A percentile compares a stretch with the other conserved stretches of the same genome.
Conservation (phyloP, 1,139 yeast genomes). For the Magnusiomyces fungicola region DNA sequence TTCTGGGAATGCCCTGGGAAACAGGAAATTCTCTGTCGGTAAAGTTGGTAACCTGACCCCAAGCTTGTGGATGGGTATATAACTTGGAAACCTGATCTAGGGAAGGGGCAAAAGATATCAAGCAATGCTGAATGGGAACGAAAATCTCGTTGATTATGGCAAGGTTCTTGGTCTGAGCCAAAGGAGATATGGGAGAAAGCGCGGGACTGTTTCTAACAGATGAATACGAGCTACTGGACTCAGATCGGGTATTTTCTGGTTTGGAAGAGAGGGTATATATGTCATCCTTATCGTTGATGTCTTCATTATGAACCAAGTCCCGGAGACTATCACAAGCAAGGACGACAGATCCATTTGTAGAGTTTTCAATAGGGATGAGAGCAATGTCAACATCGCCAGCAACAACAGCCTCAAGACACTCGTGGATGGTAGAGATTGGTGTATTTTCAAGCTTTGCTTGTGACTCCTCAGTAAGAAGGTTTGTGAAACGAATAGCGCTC, state of each 20-base stretch:
- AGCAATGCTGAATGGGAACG: constrained; percentile 75
- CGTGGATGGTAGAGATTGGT: constrained; percentile 25
- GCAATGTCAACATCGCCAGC: constrained; percentile 48
- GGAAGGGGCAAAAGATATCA: constrained; percentile 44
- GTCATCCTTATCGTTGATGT: constrained; percentile 6
- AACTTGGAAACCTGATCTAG: constrained; percentile 45
- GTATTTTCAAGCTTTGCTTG: constrained; percentile 13
- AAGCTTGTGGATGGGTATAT: constrained; percentile 94
- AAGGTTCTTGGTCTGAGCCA: constrained; percentile 4
- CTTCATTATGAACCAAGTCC: constrained; percentile 44
- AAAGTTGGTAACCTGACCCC: constrained; percentile 80
- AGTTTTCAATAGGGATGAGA: constrained; percentile 89
- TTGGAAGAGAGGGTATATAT: neutral
- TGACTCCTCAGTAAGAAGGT: constrained; percentile 38
- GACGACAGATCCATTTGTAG: constrained; percentile 90
- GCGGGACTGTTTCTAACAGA: too few species aligned
- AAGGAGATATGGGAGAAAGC: neutral
- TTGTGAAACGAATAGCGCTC: constrained; percentile 65
- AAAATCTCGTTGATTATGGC: constrained; percentile 68
- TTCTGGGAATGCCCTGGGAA: constrained; percentile 21
- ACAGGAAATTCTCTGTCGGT: constrained; percentile 32
- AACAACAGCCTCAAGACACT: constrained; percentile 56
- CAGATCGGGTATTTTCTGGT: neutral
- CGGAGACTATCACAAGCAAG: constrained; percentile 75
- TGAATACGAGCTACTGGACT: too few species aligned